phyloP scores from a whole-genome alignment of 1,284 basidiomycete species.

The Cystobasidium slooffiae region DNA sequence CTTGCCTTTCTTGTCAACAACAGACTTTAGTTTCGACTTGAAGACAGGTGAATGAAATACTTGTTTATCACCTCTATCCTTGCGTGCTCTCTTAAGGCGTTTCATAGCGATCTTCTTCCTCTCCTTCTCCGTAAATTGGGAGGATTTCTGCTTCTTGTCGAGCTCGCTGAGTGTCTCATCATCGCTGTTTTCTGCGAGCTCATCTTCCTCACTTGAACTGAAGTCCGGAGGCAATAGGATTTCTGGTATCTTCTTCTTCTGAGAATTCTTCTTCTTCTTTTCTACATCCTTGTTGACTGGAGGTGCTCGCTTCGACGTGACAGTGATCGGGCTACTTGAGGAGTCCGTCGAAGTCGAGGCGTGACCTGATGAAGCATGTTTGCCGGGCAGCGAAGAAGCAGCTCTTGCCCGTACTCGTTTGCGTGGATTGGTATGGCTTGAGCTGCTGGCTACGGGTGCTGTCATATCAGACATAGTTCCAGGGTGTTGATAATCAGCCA shows the following conservation, averaged over 20 bases:
- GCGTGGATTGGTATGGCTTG: slow-evolving; percentile 3
- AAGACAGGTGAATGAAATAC: slow-evolving; percentile 1
- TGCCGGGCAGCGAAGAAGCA: background rate
- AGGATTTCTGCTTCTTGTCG: background rate
- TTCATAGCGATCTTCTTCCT: slow-evolving; percentile 19
- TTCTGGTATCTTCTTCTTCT: background rate
- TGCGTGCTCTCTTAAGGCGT: slow-evolving; percentile 28
- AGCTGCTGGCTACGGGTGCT: slow-evolving; percentile 6
- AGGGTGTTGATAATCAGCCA: background rate
- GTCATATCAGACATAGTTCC: background rate
- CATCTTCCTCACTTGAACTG: slow-evolving; percentile 13
- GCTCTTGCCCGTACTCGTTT: slow-evolving; percentile 1
- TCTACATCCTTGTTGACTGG: background rate
- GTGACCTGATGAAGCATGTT: slow-evolving; percentile 10
- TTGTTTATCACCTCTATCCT: slow-evolving; percentile 20
- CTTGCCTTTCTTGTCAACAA: background rate
- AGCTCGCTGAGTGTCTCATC: background rate
- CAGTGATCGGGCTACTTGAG: slow-evolving; percentile 20
- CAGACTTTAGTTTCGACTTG: background rate
- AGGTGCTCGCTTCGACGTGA: background rate
- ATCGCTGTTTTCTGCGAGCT: slow-evolving; percentile 2
- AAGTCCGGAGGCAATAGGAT: slow-evolving; percentile 5
- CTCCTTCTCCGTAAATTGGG: slow-evolving; percentile 21
- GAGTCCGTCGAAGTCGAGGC: background rate
- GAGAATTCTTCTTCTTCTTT: background rate